Percentiles rank a stretch among this genome's conserved stretches.
Conservation (phyloP, 768 basidiomycete genomes). For the Calocybe gangraenosa region DNA sequence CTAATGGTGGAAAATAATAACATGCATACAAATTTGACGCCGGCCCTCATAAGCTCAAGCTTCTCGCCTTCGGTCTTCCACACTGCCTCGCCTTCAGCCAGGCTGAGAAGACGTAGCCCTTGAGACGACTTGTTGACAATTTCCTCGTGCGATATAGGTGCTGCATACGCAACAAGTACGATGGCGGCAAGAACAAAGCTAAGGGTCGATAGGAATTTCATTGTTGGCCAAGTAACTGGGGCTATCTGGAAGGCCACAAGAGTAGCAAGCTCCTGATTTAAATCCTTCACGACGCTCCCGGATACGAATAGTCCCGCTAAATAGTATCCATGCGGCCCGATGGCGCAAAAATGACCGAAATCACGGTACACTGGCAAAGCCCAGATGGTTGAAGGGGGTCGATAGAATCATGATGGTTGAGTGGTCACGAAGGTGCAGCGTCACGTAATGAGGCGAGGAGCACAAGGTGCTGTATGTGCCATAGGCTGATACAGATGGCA, state of each 20-base stretch:
- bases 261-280: background rate
- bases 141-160: constrained; percentile 28
- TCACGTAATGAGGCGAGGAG: background rate
- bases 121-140: constrained; percentile 28
- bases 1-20: background rate
- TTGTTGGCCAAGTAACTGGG: background rate
- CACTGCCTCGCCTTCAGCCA: constrained; percentile 32
- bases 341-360: background rate
- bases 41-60: constrained; percentile 28
- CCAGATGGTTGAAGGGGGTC: background rate
- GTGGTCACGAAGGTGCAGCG: background rate
- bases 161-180: constrained; percentile 20
- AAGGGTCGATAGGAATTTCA: constrained; percentile 15
- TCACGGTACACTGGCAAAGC: constrained; percentile 2
- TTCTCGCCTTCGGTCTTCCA: constrained; percentile 39
- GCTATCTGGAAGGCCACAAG: background rate
- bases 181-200: constrained; percentile 19
- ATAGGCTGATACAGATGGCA: no score
- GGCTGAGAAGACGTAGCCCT: constrained; percentile 32
- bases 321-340: constrained; percentile 2
- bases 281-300: no score
- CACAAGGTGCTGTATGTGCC: no score
- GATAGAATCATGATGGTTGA: no score
- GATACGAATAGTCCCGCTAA: no score
- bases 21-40: constrained; percentile 30